phyloP scores from a whole-genome alignment of 2,329 filamentous ascomycete genomes.

The Arachnomyces sp. region DNA sequence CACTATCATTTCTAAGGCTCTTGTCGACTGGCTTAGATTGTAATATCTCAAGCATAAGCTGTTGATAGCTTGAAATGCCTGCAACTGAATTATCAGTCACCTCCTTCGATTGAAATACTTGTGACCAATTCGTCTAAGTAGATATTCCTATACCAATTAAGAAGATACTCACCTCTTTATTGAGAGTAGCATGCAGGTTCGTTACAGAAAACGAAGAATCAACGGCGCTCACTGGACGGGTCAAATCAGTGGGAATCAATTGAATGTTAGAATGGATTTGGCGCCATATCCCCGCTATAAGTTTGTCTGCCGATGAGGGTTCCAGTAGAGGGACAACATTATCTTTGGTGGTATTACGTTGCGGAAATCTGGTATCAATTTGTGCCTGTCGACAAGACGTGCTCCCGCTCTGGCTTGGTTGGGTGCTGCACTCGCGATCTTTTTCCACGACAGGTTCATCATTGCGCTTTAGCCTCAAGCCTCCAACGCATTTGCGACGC shows the following conservation, averaged over 20 bases:
- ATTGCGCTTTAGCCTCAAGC: conserved; percentile 19
- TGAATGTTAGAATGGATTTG: conserved; percentile 32
- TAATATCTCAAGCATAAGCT: conserved; percentile 21
- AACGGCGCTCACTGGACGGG: no score
- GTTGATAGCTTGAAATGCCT: conserved; percentile 19
- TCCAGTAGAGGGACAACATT: conserved; percentile 34
- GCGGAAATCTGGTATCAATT: conserved; percentile 20
- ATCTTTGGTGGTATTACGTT: conserved; percentile 15
- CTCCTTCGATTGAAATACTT: no score
- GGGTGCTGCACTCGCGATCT: neutral
- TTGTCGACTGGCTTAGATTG: conserved; percentile 44
- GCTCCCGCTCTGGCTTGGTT: conserved; percentile 1
- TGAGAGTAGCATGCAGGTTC: no score
- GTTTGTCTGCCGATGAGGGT: conserved; percentile 42
- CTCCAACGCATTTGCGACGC: conserved; percentile 26
- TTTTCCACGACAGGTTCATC: neutral
- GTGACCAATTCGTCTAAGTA: no score
- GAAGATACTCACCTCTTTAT: no score
- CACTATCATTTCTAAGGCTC: conserved; percentile 53
- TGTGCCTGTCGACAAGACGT: conserved; percentile 17
- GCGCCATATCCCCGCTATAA: conserved; percentile 45
- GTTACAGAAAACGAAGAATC: no score
- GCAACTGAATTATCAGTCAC: neutral
- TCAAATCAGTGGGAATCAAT: conserved; percentile 1
- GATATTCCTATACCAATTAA: no score